Conservation (phyloP, 495 filamentous ascomycete genomes). For the Daldinia caldariorum region DNA sequence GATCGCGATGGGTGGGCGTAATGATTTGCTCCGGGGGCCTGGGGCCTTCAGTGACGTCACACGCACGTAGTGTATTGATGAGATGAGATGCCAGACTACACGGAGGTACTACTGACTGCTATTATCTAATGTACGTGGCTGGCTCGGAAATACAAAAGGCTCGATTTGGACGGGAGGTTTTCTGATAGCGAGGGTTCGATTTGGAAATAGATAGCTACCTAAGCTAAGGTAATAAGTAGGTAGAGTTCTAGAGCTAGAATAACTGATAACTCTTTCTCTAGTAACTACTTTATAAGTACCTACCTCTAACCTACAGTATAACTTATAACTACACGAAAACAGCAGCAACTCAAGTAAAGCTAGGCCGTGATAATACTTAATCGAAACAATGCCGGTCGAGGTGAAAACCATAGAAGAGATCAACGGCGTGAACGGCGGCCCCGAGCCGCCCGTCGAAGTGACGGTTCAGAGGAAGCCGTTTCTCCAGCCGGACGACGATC, state of each 20-base stretch:
- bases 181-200: neutral
- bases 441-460: slow-evolving; percentile 21
- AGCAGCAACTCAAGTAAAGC: neutral
- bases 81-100: neutral
- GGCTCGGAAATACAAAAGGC: slow-evolving; percentile 21
- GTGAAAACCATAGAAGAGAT: slow-evolving; percentile 9
- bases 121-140: neutral
- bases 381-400: slow-evolving; percentile 14
- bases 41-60: slow-evolving; percentile 30
- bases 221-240: too few species aligned
- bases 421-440: slow-evolving; percentile 15
- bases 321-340: too few species aligned
- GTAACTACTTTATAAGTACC: too few species aligned
- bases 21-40: slow-evolving; percentile 12
- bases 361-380: slow-evolving; percentile 1
- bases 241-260: too few species aligned
- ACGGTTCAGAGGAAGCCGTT: slow-evolving; percentile 45
- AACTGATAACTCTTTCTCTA: too few species aligned
- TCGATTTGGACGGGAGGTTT: neutral
- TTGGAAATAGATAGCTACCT: too few species aligned
- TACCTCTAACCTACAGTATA: too few species aligned
- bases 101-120: too few species aligned
- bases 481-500: slow-evolving; percentile 37
- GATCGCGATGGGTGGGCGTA: slow-evolving; percentile 4
- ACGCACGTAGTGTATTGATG: neutral